A percentile compares a stretch with the other conserved stretches of the same genome.
phyloP scores from a whole-genome alignment of 805 yeast species.

The Candida odintsovae region DNA sequence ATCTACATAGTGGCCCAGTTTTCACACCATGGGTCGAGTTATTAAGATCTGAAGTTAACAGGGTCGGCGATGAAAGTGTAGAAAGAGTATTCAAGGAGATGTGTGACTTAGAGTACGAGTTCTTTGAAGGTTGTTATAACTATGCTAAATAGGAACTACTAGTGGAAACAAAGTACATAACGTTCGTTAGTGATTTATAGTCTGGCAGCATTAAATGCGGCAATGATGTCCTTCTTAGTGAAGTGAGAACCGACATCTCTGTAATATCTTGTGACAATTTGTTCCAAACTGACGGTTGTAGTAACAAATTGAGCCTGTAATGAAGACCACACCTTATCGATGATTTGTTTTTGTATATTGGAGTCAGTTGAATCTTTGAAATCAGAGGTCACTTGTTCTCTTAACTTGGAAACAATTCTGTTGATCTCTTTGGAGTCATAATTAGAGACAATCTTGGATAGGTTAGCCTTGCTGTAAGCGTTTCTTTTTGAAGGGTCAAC shows the following conservation, averaged over 20 bases:
- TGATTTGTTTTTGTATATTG: slow-evolving; percentile 46
- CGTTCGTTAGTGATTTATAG: not conserved
- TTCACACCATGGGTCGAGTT: slow-evolving; percentile 45
- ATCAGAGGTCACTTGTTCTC: slow-evolving; percentile 51
- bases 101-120: slow-evolving; percentile 35
- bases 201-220: slow-evolving; percentile 40
- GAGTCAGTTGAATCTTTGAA: slow-evolving; percentile 29
- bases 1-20: slow-evolving; percentile 42
- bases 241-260: slow-evolving; percentile 46
- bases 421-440: slow-evolving; percentile 57
- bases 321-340: slow-evolving; percentile 64
- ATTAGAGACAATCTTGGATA: slow-evolving; percentile 49
- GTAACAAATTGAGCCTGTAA: slow-evolving; percentile 58
- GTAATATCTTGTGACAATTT: slow-evolving; percentile 46
- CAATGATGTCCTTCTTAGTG: slow-evolving; percentile 49
- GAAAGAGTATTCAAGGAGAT: slow-evolving; percentile 29
- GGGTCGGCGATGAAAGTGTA: slow-evolving; percentile 26
- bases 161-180: not conserved
- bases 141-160: not conserved
- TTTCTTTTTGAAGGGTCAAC: slow-evolving; percentile 52
- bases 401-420: slow-evolving; percentile 47
- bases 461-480: slow-evolving; percentile 54
- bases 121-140: slow-evolving; percentile 43
- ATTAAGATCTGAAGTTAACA: slow-evolving; percentile 37
- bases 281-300: slow-evolving; percentile 47